These are phyloP conservation scores for Nematocida homosporus DNA, from an alignment of 371 early-diverging fungal species.

Conservation along the genomic window DNA sequence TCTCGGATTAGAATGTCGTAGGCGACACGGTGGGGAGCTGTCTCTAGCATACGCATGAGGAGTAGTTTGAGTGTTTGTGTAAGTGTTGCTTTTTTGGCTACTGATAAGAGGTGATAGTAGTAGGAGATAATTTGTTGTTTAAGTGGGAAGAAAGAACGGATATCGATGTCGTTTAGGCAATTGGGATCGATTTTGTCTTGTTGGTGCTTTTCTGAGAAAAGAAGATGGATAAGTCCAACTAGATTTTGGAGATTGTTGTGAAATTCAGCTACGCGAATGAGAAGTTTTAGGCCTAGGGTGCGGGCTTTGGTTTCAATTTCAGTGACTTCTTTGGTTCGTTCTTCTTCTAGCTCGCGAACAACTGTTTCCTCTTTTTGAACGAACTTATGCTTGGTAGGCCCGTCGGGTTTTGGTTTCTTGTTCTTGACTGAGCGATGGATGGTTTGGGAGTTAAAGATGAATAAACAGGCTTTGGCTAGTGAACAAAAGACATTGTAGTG, in stretches of 20 bases:
- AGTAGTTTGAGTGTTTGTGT: not conserved
- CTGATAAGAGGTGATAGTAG: constrained; percentile 10
- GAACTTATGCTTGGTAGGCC: not conserved
- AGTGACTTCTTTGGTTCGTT: constrained; percentile 3
- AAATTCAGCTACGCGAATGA: constrained; percentile 10
- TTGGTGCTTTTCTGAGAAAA: constrained; percentile 9
- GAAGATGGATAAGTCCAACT: constrained; percentile 44
- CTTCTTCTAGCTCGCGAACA: not conserved
- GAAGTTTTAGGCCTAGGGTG: constrained; percentile 15
- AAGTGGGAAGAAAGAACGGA: constrained; percentile 30
- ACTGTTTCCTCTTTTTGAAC: constrained; percentile 35
- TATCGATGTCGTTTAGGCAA: constrained; percentile 12
- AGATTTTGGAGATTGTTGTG: constrained; percentile 5
- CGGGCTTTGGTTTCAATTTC: constrained; percentile 21
- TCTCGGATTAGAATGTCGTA: constrained; percentile 37
- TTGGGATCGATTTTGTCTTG: not conserved
- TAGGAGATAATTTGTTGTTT: constrained; percentile 51
- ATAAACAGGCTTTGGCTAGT: constrained; percentile 16
- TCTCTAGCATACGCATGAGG: not conserved
- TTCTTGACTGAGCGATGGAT: not conserved
- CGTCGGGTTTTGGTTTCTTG: not conserved
- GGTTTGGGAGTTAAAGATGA: constrained; percentile 28
- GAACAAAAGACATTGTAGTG: not conserved
- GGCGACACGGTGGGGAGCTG: not conserved
- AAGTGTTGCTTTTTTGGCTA: not conserved